Evolutionary conservation across 805 yeast species (phyloP), one percentile per base, ranked within the genome.

Genomic region (Starmera dryadoides): DNA sequence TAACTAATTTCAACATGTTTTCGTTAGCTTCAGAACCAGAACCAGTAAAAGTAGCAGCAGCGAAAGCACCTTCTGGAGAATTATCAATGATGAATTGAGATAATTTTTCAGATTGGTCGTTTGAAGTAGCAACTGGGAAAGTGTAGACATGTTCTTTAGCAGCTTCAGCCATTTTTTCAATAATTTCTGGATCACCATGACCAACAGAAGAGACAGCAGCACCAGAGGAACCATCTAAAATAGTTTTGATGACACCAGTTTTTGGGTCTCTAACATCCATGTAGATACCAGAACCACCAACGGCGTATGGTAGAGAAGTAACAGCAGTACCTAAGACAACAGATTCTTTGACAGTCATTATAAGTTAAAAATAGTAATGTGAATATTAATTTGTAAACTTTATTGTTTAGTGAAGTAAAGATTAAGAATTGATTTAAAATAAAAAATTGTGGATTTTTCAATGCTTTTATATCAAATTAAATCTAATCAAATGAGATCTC

Each of bases 11-110:
- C 49, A 78, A 48, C 5, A 81, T 81, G 21, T 78, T 79, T 53
- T 78, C 85, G 52, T 75, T 79, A 17, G 83, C 75, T 58, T 78
- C 85, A 15, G 83, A 66, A 9, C 86, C 87, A 3, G 81, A 73
- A 42, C 79, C 77, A 37, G 75, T 68, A 56, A 65, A 67, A 25
- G 65, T 54, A 5, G 71, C 73, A 36, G 64, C 53, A 33, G 59
- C 62, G 48, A 69, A 69, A 7, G 69, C 63, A 14, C 65, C 68
- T n/a, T 48, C 45, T 37, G 72, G 71, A n/a, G 73, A 67, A 41
- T 61, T 56, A 9, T 63, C 66, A 42, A 55, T 74, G 55, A 64
- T 64, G 60, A 60, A 66, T 37, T 60, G 52, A 4, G 71, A 69
- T 22, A 70, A 49, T 9, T 58, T 60, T 42, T 70, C 75, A 18